Evolutionary conservation across 2,329 filamentous ascomycete species (phyloP).

Genomic region (Calcarisporium arbuscula): DNA sequence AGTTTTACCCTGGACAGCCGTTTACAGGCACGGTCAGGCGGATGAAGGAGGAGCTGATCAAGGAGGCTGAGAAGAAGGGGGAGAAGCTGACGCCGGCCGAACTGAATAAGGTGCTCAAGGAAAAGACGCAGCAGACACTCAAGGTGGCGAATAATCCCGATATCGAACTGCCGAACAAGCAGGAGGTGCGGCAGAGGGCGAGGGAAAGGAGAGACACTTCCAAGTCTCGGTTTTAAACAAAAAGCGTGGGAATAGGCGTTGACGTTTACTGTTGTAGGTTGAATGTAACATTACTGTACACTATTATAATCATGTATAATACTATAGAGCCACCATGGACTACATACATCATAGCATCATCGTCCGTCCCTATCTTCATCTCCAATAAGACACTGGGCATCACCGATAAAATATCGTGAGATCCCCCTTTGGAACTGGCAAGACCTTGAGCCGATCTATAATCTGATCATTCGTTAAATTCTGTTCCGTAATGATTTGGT

Average conservation of each 20-base stretch:
- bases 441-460: conserved; percentile 57
- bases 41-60: conserved; percentile 30
- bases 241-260: background rate
- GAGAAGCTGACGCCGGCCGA: conserved; percentile 18
- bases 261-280: conserved; percentile 3
- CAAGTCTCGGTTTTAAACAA: background rate
- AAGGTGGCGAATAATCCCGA: conserved; percentile 33
- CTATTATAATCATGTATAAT: conserved; percentile 21
- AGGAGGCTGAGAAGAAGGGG: conserved; percentile 26
- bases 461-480: conserved; percentile 65
- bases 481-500: conserved; percentile 75
- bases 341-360: too few relatives aligned
- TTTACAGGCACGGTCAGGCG: conserved; percentile 41
- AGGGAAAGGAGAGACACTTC: conserved; percentile 8
- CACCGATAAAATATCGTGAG: conserved; percentile 49
- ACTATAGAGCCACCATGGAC: conserved; percentile 20
- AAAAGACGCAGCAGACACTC: conserved; percentile 15
- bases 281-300: conserved; percentile 19
- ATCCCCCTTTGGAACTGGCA: conserved; percentile 46
- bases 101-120: conserved; percentile 21
- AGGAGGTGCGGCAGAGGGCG: conserved; percentile 22
- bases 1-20: conserved; percentile 47
- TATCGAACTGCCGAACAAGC: conserved; percentile 32
- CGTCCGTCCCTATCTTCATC: too few relatives aligned
- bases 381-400: too few relatives aligned